A percentile compares a stretch with the other conserved stretches of the same genome.
Evolutionary conservation across 2,329 filamentous ascomycete species (phyloP).

Genomic region (Fusarium sambucinum): DNA sequence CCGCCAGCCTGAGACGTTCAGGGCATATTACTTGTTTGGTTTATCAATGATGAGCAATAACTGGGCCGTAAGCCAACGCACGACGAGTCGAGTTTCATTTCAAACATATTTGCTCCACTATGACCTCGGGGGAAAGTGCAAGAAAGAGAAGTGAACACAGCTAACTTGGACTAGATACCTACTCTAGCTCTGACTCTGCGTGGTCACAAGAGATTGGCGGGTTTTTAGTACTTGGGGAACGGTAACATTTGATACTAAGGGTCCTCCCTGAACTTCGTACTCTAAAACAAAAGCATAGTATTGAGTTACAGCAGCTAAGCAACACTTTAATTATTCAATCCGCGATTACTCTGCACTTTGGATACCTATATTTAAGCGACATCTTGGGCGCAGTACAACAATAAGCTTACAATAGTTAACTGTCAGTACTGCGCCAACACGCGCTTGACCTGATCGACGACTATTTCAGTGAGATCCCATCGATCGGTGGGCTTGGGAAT

Average conservation of each 20-base stretch:
- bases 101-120: conserved; percentile 28
- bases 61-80: conserved; percentile 36
- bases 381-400: conserved; percentile 33
- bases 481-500: conserved; percentile 42
- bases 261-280: conserved; percentile 11
- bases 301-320: conserved; percentile 5
- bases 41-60: conserved; percentile 34
- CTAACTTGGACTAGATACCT: neutral
- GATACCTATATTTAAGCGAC: conserved; percentile 2
- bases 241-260: conserved; percentile 6
- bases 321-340: conserved; percentile 21
- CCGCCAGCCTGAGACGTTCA: conserved; percentile 31
- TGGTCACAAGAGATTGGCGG: conserved; percentile 36
- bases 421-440: conserved; percentile 6
- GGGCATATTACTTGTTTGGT: conserved; percentile 25
- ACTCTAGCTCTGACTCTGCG: conserved; percentile 12
- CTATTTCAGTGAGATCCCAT: conserved; percentile 44
- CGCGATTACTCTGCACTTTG: conserved; percentile 21
- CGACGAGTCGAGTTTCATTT: conserved; percentile 39
- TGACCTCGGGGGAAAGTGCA: conserved; percentile 23
- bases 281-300: conserved; percentile 18
- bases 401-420: conserved; percentile 24
- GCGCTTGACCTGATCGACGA: conserved; percentile 40
- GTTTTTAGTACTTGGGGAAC: conserved; percentile 17
- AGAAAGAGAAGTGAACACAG: conserved; percentile 24